Base-by-base conservation (phyloP, 257 asterid species). In the Jacaranda copaia region DNA sequence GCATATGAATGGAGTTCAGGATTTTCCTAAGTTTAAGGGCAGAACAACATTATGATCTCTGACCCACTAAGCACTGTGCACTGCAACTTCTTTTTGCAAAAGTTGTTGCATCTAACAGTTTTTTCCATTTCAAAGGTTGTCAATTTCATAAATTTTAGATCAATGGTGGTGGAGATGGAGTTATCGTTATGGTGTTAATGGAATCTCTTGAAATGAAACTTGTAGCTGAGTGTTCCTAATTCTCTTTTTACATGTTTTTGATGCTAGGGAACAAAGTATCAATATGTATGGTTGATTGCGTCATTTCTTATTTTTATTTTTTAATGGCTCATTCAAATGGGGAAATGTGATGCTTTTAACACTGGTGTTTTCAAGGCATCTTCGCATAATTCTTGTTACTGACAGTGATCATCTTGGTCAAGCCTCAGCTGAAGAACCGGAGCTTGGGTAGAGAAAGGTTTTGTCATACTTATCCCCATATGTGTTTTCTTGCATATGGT, bases 371-470 rank as follows among this genome's bases (percentile, higher is more conserved):
- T 72, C 40, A 79, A 91, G 99, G 96, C 98, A 63, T 93, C 99
- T 25, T 71, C 98, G 99, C 45, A 95, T 95, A 73, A 95, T 95
- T 76, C 93, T 95, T 81, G 99, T 98, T 48, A 95, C 97, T 74
- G 98, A 95, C 88, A 96, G 85, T 65, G 99, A 95, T 84, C 77
- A 85, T 78, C 98, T 97, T 59, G 97, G 99, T 63, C 98, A 89
- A 84, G 98, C 99, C 80, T 86, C 93, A 77, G 97, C 99, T 4
- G 99, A 95, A 89, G 98, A 93, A 87, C 97, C 85, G 98, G 45
- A 94, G 98, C 82, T 81, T 95, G 80, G 99, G 99, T 81, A 93
- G 96, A 88, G 99, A 95, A 82, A 87, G 97, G 98, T 93, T 25
- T 84, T 61, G 1, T 72, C 72, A 76, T 79, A 42, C 57, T 53